Evolutionary conservation across 805 yeast species (phyloP), one percentile per base, ranked within the genome.

Genomic region (Kazachstania africana): DNA sequence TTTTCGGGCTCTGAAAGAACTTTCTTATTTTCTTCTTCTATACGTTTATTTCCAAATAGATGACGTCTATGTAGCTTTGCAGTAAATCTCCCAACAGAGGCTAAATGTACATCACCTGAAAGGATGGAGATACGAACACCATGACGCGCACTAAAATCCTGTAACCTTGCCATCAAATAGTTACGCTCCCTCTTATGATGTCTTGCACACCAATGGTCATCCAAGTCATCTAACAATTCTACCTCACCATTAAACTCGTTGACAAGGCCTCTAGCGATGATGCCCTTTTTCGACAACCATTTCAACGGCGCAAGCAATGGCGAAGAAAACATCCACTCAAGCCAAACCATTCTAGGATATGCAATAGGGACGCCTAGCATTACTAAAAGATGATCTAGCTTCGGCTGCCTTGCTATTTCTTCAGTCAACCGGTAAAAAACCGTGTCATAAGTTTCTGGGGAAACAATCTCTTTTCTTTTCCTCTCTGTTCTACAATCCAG

Each of bases 121-220:
- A 88, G 61, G 37, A 88, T 78, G 6, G 97, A 84, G 36, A 91
- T 57, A 43, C 98, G 66, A 4, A 79, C 72, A 4, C 77, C 77
- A 40, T 67, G 53, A 19, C 57, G 44, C 20, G 79, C 67, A 3
- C 88, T 84, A 45, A 85, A 73, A 27, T 69, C 69, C 39, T 76
- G 73, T 28, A 88, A 60, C 38, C 62, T 62, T 24, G 63, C 65
- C 39, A 87, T 59, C 24, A 88, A 63, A 42, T 53, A 50, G 55
- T 88, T 88, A 38, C 98, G 70, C 58, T 88, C 98, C 29, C 57
- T 56, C 53, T 88, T 91, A 59, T 88, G 98, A 52, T 77, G 70
- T 36, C 67, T 67, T 3, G 95, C 78, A 54, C 96, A 85, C 98
- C 98, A 88, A 59, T 88, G 97, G 53, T 88, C 98, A 49, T 85